Conservation (phyloP, 495 filamentous ascomycete genomes). For the Penicillium egyptiacum region DNA sequence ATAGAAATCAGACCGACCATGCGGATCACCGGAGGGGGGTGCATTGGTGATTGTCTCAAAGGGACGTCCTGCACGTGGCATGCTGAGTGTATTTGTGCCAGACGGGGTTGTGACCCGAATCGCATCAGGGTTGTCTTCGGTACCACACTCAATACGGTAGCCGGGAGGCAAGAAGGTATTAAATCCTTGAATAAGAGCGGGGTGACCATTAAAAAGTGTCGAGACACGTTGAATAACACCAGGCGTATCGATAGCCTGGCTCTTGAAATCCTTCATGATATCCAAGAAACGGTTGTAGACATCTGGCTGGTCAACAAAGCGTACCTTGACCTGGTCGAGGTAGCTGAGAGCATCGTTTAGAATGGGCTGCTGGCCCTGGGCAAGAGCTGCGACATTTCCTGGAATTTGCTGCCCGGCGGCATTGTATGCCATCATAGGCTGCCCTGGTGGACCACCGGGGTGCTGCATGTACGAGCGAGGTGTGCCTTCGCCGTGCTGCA, state of each 20-base stretch:
- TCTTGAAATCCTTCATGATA: constrained; percentile 99
- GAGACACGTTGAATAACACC: constrained; percentile 97
- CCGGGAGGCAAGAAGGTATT: constrained; percentile 98
- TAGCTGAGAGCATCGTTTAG: constrained; percentile 97
- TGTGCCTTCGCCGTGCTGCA: constrained; percentile 59
- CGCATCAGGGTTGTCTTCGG: constrained; percentile 85
- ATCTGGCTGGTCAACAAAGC: constrained; percentile 94
- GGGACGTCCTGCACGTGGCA: constrained; percentile 53
- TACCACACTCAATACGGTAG: constrained; percentile 95
- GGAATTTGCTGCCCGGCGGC: constrained; percentile 49
- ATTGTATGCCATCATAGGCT: constrained; percentile 62
- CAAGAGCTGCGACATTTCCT: constrained; percentile 58
- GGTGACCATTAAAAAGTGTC: constrained; percentile 94
- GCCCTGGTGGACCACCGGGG: constrained; percentile 52
- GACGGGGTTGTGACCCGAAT: constrained; percentile 97
- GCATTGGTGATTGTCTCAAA: constrained; percentile 44
- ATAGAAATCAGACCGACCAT: constrained; percentile 45
- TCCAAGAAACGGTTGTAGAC: constrained; percentile 98
- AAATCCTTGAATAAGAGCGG: constrained; percentile 95
- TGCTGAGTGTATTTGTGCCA: constrained; percentile 66
- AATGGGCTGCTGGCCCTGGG: constrained; percentile 92
- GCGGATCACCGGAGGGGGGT: constrained; percentile 34
- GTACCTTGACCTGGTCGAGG: constrained; percentile 97
- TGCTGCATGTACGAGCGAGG: constrained; percentile 65
- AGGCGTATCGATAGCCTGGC: constrained; percentile 95